These are phyloP conservation scores for Tylopilus rubrobrunneus DNA, from an alignment of 768 basidiomycete genomes.

Conservation along the genomic window DNA sequence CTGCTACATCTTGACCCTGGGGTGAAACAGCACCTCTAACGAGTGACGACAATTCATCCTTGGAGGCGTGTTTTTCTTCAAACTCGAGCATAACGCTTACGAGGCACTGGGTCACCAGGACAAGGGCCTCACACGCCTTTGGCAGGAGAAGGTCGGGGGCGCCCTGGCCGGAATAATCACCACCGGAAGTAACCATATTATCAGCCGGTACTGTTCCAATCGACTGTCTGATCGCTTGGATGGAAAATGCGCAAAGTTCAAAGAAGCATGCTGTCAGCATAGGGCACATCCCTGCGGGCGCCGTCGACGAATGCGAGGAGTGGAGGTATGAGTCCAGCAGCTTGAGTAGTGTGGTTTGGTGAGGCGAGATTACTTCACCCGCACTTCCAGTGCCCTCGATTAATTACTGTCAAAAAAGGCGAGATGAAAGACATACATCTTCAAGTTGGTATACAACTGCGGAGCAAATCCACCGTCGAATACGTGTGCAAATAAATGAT, in stretches of 20 bases:
- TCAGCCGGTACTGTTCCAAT: constrained; percentile 30
- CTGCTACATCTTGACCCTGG: constrained; percentile 44
- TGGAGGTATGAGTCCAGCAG: constrained; percentile 83
- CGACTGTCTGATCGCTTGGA: constrained; percentile 46
- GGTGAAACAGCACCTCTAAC: constrained; percentile 43
- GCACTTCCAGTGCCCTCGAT: constrained; percentile 37
- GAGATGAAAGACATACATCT: constrained; percentile 45
- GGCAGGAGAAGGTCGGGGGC: constrained; percentile 69
- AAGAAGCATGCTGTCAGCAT: constrained; percentile 65
- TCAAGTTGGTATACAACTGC: constrained; percentile 55
- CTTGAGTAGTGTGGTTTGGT: constrained; percentile 86
- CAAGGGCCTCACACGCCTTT: constrained; percentile 75
- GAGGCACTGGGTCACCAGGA: constrained; percentile 75
- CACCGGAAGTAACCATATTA: background rate
- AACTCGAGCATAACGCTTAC: constrained; percentile 51
- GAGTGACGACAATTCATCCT: constrained; percentile 31
- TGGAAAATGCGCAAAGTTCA: constrained; percentile 55
- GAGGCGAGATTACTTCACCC: constrained; percentile 74
- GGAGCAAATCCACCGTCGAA: constrained; percentile 58
- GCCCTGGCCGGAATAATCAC: constrained; percentile 8
- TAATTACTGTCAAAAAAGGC: background rate
- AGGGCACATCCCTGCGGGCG: constrained; percentile 44
- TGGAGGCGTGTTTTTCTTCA: constrained; percentile 31
- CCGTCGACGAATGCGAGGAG: constrained; percentile 36
- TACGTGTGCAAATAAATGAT: constrained; percentile 59